phyloP scores from a whole-genome alignment of 805 yeast species.

The Sungouiella thailandica region DNA sequence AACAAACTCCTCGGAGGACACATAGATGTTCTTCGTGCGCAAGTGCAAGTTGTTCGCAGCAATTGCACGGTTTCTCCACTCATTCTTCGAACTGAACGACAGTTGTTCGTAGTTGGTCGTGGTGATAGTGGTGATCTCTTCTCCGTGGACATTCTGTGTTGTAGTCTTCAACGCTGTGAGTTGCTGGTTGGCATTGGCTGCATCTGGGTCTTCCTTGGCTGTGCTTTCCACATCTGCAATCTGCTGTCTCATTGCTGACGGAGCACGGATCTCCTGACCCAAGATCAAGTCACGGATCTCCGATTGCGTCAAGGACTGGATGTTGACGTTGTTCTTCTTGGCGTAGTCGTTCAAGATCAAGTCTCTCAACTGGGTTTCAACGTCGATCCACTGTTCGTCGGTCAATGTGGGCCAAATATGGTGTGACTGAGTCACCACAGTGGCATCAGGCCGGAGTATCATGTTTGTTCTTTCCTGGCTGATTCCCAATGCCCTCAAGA shows the following conservation, averaged over 20 bases:
- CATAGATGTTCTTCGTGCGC: slow-evolving; percentile 67
- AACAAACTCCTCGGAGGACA: slow-evolving; percentile 53
- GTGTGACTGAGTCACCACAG: slow-evolving; percentile 64
- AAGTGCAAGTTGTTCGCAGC: slow-evolving; percentile 67
- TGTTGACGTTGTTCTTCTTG: slow-evolving; percentile 77
- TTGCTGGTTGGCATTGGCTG: slow-evolving; percentile 41
- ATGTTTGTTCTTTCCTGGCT: slow-evolving; percentile 72
- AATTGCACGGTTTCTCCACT: slow-evolving; percentile 88
- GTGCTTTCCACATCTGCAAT: slow-evolving; percentile 63
- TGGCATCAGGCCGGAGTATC: slow-evolving; percentile 70
- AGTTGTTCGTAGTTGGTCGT: slow-evolving; percentile 85
- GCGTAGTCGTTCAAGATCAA: slow-evolving; percentile 82
- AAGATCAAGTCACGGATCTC: slow-evolving; percentile 91
- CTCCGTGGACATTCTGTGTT: slow-evolving; percentile 91
- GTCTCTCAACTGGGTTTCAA: slow-evolving; percentile 85
- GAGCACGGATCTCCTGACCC: slow-evolving; percentile 91
- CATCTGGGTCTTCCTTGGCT: slow-evolving; percentile 29
- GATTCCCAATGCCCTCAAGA: slow-evolving; percentile 78
- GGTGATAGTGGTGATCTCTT: slow-evolving; percentile 90
- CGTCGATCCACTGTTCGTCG: slow-evolving; percentile 87
- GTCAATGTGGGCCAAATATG: slow-evolving; percentile 92
- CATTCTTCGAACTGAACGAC: slow-evolving; percentile 75
- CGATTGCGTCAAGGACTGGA: slow-evolving; percentile 82
- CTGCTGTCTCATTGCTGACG: slow-evolving; percentile 81
- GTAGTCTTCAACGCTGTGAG: slow-evolving; percentile 75